phyloP scores from a whole-genome alignment of 2,329 filamentous ascomycete genomes.

The Microcyclospora tardicrescens region DNA sequence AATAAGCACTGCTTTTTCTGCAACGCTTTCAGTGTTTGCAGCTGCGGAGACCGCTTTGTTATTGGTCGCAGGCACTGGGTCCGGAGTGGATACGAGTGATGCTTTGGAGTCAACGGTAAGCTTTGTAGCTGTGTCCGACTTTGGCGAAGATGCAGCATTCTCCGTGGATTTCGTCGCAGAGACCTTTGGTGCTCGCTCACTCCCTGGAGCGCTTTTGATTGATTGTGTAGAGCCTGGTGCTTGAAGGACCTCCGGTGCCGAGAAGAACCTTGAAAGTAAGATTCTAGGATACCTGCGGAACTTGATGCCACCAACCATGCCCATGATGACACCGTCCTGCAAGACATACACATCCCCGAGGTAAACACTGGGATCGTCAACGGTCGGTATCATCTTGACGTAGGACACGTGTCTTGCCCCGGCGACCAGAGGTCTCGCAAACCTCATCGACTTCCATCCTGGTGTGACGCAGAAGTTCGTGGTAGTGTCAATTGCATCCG shows the following conservation, averaged over 20 bases:
- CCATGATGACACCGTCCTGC: slow-evolving; percentile 7
- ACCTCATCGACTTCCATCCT: slow-evolving; percentile 18
- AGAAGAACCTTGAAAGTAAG: slow-evolving; percentile 30
- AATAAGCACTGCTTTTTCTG: slow-evolving; percentile 8
- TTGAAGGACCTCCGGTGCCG: slow-evolving; percentile 3
- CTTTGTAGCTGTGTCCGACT: too few relatives aligned
- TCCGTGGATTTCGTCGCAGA: background rate
- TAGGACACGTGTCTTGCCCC: slow-evolving; percentile 23
- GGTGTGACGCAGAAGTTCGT: slow-evolving; percentile 25
- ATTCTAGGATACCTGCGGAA: slow-evolving; percentile 28
- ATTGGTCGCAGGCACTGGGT: background rate
- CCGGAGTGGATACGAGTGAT: background rate
- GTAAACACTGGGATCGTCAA: slow-evolving; percentile 4
- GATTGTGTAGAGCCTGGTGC: background rate
- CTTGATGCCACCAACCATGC: slow-evolving; percentile 9
- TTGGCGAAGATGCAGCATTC: background rate
- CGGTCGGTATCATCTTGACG: slow-evolving; percentile 14
- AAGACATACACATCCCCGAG: slow-evolving; percentile 11
- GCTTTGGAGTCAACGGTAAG: too few relatives aligned
- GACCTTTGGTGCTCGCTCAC: background rate
- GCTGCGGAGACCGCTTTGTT: background rate
- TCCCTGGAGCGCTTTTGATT: background rate
- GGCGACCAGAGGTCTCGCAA: slow-evolving; percentile 17
- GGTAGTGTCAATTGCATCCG: slow-evolving; percentile 15
- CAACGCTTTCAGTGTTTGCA: background rate